Conservation (phyloP, 2,329 filamentous ascomycete genomes). For the Talaromyces piceae region DNA sequence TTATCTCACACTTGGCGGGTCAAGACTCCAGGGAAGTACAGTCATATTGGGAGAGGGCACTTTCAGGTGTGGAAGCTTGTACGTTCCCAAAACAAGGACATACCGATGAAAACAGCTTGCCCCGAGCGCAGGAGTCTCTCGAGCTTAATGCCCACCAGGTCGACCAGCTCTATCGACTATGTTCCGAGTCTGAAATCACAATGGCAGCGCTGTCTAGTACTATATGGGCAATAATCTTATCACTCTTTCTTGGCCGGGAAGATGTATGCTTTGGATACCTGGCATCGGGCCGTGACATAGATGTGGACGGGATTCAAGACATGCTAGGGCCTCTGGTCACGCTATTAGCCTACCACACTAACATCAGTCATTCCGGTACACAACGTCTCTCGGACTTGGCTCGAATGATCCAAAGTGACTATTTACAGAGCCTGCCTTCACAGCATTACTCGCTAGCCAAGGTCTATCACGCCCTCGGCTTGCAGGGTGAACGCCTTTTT, state of each 20-base stretch:
- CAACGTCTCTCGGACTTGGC: not conserved
- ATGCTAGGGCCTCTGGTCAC: conserved; percentile 30
- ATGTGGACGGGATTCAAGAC: conserved; percentile 25
- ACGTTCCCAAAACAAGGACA: not conserved
- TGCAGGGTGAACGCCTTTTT: not conserved
- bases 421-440: not conserved
- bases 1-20: not conserved
- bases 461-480: not conserved
- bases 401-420: not conserved
- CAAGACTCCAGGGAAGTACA: not conserved
- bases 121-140: not conserved
- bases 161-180: not conserved
- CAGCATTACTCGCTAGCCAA: not conserved
- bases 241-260: conserved; percentile 27
- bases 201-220: conserved; percentile 28
- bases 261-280: conserved; percentile 36
- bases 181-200: conserved; percentile 9
- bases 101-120: not conserved
- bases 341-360: conserved; percentile 11
- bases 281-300: conserved; percentile 32
- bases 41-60: not conserved
- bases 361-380: not conserved
- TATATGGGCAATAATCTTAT: conserved; percentile 33
- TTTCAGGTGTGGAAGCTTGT: not conserved
- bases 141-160: not conserved